Evolutionary conservation across 495 filamentous ascomycete genomes (phyloP), one percentile per base, ranked within the genome.

Genomic region (Lasiosphaeria miniovina): DNA sequence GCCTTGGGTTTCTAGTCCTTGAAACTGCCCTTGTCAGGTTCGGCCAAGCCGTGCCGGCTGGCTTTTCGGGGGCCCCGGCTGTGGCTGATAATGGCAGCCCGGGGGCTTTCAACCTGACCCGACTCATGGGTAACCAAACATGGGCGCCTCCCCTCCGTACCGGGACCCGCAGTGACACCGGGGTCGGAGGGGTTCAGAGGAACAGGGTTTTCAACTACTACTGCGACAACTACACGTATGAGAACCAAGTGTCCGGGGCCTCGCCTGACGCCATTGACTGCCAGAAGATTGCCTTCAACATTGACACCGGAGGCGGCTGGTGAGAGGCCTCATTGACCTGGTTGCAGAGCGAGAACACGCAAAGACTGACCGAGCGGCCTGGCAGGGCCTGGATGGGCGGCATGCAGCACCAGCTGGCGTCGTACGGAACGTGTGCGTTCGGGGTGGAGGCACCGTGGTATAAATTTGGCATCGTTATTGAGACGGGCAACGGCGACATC

Each of bases 241-340:
- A 24, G 48, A 49, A 49, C 48, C 12, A 49, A 3, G 48, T 14
- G 17, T 49, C 48, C 9, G 9, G 9, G 12, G 68, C 58, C 34
- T 74, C 69, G 9, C 72, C 74, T 9, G 34, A 34, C 10, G 60
- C 71, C 24, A 36, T 50, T 10, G 70, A 74, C 65, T 74, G 71
- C 59, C 58, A 55, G 48, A 33, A 52, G 9, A 74, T 75, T 55
- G 60, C 74, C 36, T 59, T 57, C 15, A 77, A 75, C 53, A 72
- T 75, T 57, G 46, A 72, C 59, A 57, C 45, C 0, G 15, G 34
- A 34, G 60, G 59, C 40, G 24, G 41, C 34, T 61, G 54, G 54
- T 24, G 24, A 24, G 24, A 24, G 24, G 2, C 24, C 24, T 2
- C 24, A 0, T 2, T 24, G 24, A 24, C 24, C 24, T 2, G 24